Evolutionary conservation across 2,329 filamentous ascomycete species (phyloP).

Genomic region (Ascochyta koolunga): DNA sequence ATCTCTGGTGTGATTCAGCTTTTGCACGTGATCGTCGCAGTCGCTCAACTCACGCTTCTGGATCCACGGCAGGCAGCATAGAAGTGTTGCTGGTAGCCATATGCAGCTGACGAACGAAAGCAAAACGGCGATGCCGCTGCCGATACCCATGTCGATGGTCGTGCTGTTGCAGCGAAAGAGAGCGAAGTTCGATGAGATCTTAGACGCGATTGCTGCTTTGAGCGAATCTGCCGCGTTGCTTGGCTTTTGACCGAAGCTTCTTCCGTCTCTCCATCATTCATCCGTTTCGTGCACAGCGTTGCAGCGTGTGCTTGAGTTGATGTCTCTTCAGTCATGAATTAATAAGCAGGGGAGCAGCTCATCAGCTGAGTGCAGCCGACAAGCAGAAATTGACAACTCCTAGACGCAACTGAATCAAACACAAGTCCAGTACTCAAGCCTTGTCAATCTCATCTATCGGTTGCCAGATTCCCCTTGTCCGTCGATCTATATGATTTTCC

Average conservation of each 20-base stretch:
- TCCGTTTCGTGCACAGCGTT: background rate
- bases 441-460: too few species aligned
- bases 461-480: too few species aligned
- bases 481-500: too few species aligned
- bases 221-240: slow-evolving; percentile 2
- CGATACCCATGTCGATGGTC: slow-evolving; percentile 12
- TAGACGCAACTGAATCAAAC: too few species aligned
- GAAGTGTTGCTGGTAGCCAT: slow-evolving; percentile 43
- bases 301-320: background rate
- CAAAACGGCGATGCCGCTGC: slow-evolving; percentile 8
- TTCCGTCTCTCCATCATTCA: background rate
- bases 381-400: background rate
- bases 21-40: background rate
- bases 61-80: slow-evolving; percentile 46
- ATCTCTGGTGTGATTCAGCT: slow-evolving; percentile 29
- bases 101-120: slow-evolving; percentile 40
- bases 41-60: slow-evolving; percentile 38
- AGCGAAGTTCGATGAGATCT: background rate
- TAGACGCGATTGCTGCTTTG: slow-evolving; percentile 8
- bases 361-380: background rate
- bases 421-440: too few species aligned
- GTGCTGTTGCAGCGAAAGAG: slow-evolving; percentile 9
- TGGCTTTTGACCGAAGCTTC: background rate
- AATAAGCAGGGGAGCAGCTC: too few species aligned
- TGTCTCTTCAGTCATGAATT: too few species aligned